Evolutionary conservation across 2,329 filamentous ascomycete genomes (phyloP).

Genomic region (Diaporthe sp.): DNA sequence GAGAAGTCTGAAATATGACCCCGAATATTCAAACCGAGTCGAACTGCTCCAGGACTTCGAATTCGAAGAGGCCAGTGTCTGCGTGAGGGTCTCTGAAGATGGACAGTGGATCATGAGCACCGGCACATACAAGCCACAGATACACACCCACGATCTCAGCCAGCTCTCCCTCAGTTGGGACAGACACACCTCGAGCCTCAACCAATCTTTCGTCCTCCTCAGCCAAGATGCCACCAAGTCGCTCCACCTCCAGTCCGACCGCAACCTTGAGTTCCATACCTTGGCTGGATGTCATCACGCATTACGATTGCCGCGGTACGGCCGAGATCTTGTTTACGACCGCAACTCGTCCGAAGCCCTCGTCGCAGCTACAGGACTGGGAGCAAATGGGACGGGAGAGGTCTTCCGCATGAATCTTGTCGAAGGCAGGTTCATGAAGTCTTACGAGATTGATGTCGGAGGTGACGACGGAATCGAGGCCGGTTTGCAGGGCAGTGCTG

Average conservation of each 20-base stretch:
- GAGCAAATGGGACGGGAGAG: slow-evolving; percentile 86
- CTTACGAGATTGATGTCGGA: slow-evolving; percentile 91
- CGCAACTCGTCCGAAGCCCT: slow-evolving; percentile 84
- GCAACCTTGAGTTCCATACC: slow-evolving; percentile 92
- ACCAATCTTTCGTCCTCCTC: slow-evolving; percentile 89
- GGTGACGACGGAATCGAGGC: slow-evolving; percentile 80
- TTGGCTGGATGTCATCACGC: slow-evolving; percentile 88
- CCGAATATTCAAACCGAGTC: slow-evolving; percentile 92
- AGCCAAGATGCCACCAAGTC: slow-evolving; percentile 95
- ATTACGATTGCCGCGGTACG: slow-evolving; percentile 91
- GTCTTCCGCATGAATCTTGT: slow-evolving; percentile 95
- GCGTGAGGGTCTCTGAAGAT: slow-evolving; percentile 91
- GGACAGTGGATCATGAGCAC: slow-evolving; percentile 98
- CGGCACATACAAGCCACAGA: slow-evolving; percentile 79
- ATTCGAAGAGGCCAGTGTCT: slow-evolving; percentile 94
- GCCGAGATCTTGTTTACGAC: slow-evolving; percentile 89
- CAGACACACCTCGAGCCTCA: slow-evolving; percentile 90
- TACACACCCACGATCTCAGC: slow-evolving; percentile 94
- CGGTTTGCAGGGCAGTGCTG: slow-evolving; percentile 86
- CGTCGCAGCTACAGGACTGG: slow-evolving; percentile 87
- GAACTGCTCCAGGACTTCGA: slow-evolving; percentile 98
- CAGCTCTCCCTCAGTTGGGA: slow-evolving; percentile 94
- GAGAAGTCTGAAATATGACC: slow-evolving; percentile 89
- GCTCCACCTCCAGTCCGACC: slow-evolving; percentile 90
- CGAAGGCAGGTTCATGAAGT: slow-evolving; percentile 91